Evolutionary conservation across 495 filamentous ascomycete species (phyloP), one percentile per base, ranked within the genome.

Genomic region (Neurospora sp.): DNA sequence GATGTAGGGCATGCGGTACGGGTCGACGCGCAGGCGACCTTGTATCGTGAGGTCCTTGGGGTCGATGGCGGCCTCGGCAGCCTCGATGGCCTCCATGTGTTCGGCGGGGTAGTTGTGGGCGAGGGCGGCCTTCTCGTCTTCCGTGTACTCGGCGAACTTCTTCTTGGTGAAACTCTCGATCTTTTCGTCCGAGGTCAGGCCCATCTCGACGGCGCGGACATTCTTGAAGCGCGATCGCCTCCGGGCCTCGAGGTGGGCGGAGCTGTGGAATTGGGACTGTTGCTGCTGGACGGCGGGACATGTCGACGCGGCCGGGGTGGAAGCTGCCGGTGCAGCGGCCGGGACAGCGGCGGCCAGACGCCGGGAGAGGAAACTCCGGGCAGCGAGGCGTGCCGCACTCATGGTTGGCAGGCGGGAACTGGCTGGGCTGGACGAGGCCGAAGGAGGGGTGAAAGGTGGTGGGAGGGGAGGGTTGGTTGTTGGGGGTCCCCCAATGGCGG

Each of bases 61-160:
- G 81, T 93, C 88, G 81, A 99, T 91, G 72, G 92, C 89, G 11
- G 86, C 85, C 81, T 99, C 96, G 73, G 91, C 96, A 70, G 92
- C 93, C 81, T 94, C 86, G 81, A 99, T 89, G 65, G 94, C 92
- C n/a, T 84, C 85, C 73, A 97, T 84, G 82, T 99, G 96, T 73
- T 90, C 87, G 16, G 90, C 86, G 7, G 92, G 91, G 85, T 97
- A 98, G 72, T 86, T 83, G 74, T 88, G 83, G 39, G 79, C 75
- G 44, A 98, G 85, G 18, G 81, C 75, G 18, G 83, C 85, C 76
- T 90, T 87, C 78, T 98, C 91, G 48, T 89, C 86, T 65, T 84
- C 80, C 4, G 90, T 89, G 83, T 96, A 98, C 6, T 84, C 77
- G 73, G 87, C 81, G 79, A 91, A 91, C 44, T 79, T 74, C 76